Evolutionary conservation across 805 yeast genomes (phyloP).

Genomic region (Barnettozyma botsteinii): DNA sequence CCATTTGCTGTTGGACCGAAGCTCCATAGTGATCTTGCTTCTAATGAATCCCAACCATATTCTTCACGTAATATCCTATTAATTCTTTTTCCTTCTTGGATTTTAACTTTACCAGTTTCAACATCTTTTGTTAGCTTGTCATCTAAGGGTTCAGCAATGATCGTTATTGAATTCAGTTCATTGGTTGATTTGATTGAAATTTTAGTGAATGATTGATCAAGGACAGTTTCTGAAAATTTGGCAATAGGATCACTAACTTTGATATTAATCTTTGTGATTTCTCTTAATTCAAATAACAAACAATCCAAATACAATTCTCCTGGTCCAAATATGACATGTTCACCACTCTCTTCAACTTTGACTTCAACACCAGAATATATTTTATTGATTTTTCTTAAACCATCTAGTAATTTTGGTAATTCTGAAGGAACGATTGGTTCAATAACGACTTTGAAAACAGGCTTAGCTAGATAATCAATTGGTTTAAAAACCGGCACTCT

Average conservation of each 20-base stretch:
- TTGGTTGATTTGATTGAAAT: constrained; percentile 56
- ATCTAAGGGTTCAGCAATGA: constrained; percentile 72
- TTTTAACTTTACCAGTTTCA: constrained; percentile 35
- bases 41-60: constrained; percentile 77
- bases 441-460: constrained; percentile 75
- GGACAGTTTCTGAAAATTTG: constrained; percentile 71
- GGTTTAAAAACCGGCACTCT: constrained; percentile 31
- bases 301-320: constrained; percentile 91
- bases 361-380: constrained; percentile 61
- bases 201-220: constrained; percentile 59
- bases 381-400: constrained; percentile 54
- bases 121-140: constrained; percentile 50
- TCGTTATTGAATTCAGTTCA: constrained; percentile 51
- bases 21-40: constrained; percentile 77
- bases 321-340: constrained; percentile 68
- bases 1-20: constrained; percentile 54
- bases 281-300: constrained; percentile 67
- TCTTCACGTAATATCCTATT: constrained; percentile 50
- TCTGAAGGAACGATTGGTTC: constrained; percentile 80
- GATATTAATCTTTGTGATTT: constrained; percentile 54
- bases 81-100: constrained; percentile 35
- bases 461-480: constrained; percentile 40
- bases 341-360: constrained; percentile 87
- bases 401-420: constrained; percentile 65
- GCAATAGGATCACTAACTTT: constrained; percentile 83